Evolutionary conservation across 75 land plant species (phyloP).

Genomic region (Pinus tabuliformis): DNA sequence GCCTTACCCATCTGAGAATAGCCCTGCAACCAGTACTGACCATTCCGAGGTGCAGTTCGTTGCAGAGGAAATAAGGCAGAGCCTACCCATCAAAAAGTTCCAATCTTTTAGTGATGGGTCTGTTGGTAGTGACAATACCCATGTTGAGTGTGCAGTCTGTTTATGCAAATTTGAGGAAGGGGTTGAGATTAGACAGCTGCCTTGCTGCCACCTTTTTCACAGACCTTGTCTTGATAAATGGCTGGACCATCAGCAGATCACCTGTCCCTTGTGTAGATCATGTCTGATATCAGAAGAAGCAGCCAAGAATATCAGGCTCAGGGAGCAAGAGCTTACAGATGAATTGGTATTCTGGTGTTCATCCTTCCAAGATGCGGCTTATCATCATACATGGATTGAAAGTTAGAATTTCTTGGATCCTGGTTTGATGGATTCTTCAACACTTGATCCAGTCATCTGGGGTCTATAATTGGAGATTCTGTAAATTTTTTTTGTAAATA

Average conservation of each 20-base stretch:
- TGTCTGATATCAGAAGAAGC: slow-evolving; percentile 41
- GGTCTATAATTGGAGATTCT: slow-evolving; percentile 1
- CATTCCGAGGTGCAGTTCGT: slow-evolving; percentile 10
- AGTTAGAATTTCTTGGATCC: not conserved
- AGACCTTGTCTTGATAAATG: slow-evolving; percentile 70
- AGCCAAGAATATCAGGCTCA: slow-evolving; percentile 5
- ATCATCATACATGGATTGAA: slow-evolving; percentile 6
- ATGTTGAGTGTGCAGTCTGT: slow-evolving; percentile 70
- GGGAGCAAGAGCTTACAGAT: not conserved
- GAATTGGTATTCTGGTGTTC: slow-evolving; percentile 1
- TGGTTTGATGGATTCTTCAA: not conserved
- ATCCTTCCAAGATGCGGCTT: slow-evolving; percentile 4
- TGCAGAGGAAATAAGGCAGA: slow-evolving; percentile 37
- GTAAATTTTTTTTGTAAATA: not conserved
- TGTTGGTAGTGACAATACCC: not conserved
- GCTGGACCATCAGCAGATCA: slow-evolving; percentile 70
- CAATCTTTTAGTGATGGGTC: slow-evolving; percentile 5
- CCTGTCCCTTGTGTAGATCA: slow-evolving; percentile 76
- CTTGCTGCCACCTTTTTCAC: slow-evolving; percentile 77
- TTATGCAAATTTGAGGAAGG: slow-evolving; percentile 54
- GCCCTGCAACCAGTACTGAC: not conserved
- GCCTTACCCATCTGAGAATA: slow-evolving; percentile 1
- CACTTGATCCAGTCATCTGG: not conserved
- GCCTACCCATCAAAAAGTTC: slow-evolving; percentile 28
- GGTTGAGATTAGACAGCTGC: slow-evolving; percentile 38